A percentile compares a stretch with the other conserved stretches of the same genome.
phyloP scores from a whole-genome alignment of 441 rosid species.

The Mallotus japonicus region DNA sequence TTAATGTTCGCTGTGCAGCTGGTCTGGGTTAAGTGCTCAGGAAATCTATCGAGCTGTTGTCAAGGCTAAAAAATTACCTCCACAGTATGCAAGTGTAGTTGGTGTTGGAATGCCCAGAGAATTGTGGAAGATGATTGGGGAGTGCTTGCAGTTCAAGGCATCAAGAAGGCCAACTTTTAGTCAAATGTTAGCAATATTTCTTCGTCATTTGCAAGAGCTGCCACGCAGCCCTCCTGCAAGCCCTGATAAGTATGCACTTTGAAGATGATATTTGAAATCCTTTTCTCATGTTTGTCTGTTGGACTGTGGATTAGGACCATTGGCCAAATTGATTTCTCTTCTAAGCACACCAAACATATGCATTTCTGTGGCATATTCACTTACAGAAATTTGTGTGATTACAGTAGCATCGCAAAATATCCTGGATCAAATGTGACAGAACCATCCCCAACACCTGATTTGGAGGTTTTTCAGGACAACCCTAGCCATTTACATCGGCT shows the following conservation, averaged over 20 bases:
- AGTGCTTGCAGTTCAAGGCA: slow-evolving; percentile 92
- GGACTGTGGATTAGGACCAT: background rate
- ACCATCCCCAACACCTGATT: slow-evolving; percentile 42
- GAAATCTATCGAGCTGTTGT: slow-evolving; percentile 93
- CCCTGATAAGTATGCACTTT: slow-evolving; percentile 76
- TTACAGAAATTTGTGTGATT: slow-evolving; percentile 22
- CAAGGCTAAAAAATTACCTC: slow-evolving; percentile 82
- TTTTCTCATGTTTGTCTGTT: background rate
- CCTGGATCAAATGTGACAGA: slow-evolving; percentile 59
- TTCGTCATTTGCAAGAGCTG: slow-evolving; percentile 91
- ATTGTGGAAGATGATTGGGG: slow-evolving; percentile 98
- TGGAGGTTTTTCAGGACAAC: slow-evolving; percentile 53
- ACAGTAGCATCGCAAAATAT: slow-evolving; percentile 56
- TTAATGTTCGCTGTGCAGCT: slow-evolving; percentile 51
- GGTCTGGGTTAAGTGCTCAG: slow-evolving; percentile 93
- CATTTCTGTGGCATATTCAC: background rate
- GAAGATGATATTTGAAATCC: slow-evolving; percentile 12
- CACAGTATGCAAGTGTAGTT: slow-evolving; percentile 96
- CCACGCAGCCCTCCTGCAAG: slow-evolving; percentile 93
- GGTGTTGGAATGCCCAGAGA: slow-evolving; percentile 98
- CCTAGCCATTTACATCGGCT: slow-evolving; percentile 69
- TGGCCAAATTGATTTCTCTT: slow-evolving; percentile 7
- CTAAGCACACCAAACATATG: background rate
- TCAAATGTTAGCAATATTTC: slow-evolving; percentile 88
- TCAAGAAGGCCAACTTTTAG: slow-evolving; percentile 85